Conservation (phyloP, 2,329 filamentous ascomycete genomes). For the Amauroascus verrucosus region DNA sequence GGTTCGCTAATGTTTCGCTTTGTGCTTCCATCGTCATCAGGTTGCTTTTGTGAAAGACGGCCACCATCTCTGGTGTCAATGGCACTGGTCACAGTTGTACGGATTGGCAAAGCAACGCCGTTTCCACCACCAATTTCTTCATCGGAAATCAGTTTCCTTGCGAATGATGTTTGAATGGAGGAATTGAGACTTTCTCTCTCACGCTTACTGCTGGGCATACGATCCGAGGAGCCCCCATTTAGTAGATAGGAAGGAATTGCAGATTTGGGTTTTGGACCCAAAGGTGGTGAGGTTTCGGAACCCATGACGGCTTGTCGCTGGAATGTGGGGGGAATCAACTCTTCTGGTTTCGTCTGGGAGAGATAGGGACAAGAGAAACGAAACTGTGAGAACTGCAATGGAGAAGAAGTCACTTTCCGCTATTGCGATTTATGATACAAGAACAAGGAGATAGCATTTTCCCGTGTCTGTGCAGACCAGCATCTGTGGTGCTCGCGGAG, state of each 20-base stretch:
- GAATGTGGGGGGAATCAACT: neutral
- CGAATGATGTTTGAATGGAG: conserved; percentile 50
- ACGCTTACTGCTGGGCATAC: conserved; percentile 40
- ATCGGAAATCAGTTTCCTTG: conserved; percentile 38
- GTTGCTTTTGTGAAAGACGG: neutral
- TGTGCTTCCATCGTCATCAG: conserved; percentile 10
- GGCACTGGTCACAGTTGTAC: neutral
- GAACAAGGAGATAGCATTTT: neutral
- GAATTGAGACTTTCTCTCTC: conserved; percentile 50
- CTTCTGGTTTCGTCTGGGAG: neutral
- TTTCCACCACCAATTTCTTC: conserved; percentile 19
- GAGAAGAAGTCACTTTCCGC: neutral
- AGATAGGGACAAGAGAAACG: neutral
- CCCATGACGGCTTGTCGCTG: conserved; percentile 33
- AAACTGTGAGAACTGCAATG: neutral
- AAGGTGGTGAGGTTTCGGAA: conserved; percentile 32
- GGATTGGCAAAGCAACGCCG: neutral
- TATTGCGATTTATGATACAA: neutral
- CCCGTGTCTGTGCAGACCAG: neutral
- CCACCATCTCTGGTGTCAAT: neutral
- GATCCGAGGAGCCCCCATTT: conserved; percentile 46
- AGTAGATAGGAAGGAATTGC: conserved; percentile 48
- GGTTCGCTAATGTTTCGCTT: conserved; percentile 37
- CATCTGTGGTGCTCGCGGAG: neutral
- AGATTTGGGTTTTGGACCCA: conserved; percentile 40